Conservation (phyloP, 2,329 filamentous ascomycete genomes). For the Arthrobotrys megalospora region DNA sequence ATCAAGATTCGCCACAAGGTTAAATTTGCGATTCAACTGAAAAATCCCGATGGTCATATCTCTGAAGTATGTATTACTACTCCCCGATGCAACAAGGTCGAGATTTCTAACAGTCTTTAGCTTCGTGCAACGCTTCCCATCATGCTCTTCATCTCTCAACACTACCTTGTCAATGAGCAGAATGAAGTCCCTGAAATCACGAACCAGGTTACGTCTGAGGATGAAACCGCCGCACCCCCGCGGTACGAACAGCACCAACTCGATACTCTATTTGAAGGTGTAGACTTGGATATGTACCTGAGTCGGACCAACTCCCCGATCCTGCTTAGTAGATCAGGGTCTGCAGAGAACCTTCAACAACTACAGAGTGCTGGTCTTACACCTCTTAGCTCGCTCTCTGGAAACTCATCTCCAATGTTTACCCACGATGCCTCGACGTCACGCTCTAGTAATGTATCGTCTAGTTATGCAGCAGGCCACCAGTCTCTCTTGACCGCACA, state of each 20-base stretch:
- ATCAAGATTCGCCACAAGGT: conserved; percentile 95
- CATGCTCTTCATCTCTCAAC: conserved; percentile 95
- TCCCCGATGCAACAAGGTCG: not conserved
- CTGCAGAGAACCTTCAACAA: conserved; percentile 81
- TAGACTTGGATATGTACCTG: conserved; percentile 85
- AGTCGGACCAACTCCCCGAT: conserved; percentile 87
- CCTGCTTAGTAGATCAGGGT: conserved; percentile 80
- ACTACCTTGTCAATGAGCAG: conserved; percentile 87
- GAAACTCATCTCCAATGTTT: conserved; percentile 44
- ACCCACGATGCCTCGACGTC: conserved; percentile 52
- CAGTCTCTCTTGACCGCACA: conserved; percentile 68
- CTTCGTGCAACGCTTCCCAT: conserved; percentile 91
- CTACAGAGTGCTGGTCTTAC: conserved; percentile 69
- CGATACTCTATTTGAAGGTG: conserved; percentile 89
- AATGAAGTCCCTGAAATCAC: conserved; percentile 80
- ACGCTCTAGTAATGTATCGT: conserved; percentile 56
- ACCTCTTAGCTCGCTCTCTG: conserved; percentile 57
- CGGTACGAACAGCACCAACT: conserved; percentile 91
- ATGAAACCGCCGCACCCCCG: conserved; percentile 83
- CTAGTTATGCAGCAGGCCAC: conserved; percentile 52
- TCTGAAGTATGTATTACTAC: conserved; percentile 77
- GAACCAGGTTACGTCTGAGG: conserved; percentile 71
- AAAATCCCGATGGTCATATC: conserved; percentile 94
- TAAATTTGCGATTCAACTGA: conserved; percentile 89
- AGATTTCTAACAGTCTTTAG: conserved; percentile 67